A percentile compares a stretch with the other conserved stretches of the same genome.
Conservation (phyloP, 2,329 filamentous ascomycete species). For the Albophoma yamanashiensis region DNA sequence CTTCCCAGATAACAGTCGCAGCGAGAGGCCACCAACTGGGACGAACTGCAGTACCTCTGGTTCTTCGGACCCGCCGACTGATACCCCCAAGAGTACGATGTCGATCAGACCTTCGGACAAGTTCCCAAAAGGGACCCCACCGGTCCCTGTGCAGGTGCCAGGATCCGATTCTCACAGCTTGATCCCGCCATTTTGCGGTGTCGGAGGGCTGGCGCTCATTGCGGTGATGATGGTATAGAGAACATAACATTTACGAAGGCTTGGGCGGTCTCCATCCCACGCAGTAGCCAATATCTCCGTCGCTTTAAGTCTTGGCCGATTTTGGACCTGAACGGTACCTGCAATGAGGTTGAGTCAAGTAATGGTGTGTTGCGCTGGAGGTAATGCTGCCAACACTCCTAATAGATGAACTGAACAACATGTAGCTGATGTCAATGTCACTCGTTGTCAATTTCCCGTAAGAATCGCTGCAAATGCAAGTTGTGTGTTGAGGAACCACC, state of each 20-base stretch:
- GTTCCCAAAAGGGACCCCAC: conserved; percentile 9
- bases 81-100: conserved; percentile 11
- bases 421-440: not conserved
- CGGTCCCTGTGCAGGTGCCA: conserved; percentile 15
- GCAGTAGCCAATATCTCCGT: not conserved
- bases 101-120: conserved; percentile 11
- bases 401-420: not conserved
- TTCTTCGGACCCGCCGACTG: conserved; percentile 3
- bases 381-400: not conserved
- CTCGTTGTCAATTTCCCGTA: not conserved
- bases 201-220: conserved; percentile 16
- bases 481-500: too few relatives aligned
- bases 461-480: too few relatives aligned
- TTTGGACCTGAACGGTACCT: not conserved
- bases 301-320: not conserved
- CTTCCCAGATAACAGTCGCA: not conserved
- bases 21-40: not conserved
- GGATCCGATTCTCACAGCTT: conserved; percentile 15
- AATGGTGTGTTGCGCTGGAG: not conserved
- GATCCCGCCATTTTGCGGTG: conserved; percentile 9
- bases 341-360: not conserved
- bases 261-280: not conserved
- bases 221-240: conserved; percentile 13
- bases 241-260: not conserved
- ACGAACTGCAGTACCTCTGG: conserved; percentile 5